phyloP scores from a whole-genome alignment of 2,329 filamentous ascomycete species.

The Mariannaea elegans region DNA sequence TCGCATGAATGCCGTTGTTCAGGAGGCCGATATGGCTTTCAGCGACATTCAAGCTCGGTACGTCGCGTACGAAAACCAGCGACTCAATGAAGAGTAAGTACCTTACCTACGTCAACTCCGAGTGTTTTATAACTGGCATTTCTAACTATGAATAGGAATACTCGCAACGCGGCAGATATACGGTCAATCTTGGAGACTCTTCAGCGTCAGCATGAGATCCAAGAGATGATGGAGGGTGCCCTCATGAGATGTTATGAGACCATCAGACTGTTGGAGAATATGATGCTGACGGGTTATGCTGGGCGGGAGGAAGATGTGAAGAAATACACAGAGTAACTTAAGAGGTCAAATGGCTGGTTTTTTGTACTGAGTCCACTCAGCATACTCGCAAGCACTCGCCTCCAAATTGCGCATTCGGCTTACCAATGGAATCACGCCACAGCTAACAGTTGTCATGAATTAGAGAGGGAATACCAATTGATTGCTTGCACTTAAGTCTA shows the following conservation, averaged over 20 bases:
- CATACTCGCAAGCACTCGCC: not conserved
- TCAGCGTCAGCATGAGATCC: constrained; percentile 39
- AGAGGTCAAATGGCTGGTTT: not conserved
- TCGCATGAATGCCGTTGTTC: constrained; percentile 34
- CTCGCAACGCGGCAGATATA: constrained; percentile 25
- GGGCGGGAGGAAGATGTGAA: constrained; percentile 40
- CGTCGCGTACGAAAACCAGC: constrained; percentile 33
- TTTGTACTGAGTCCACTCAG: not conserved
- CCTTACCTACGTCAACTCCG: not conserved
- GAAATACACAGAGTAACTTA: not conserved
- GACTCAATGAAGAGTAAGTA: constrained; percentile 35
- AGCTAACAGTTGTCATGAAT: not conserved
- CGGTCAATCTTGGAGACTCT: constrained; percentile 30
- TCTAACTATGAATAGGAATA: constrained; percentile 23
- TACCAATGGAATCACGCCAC: constrained; percentile 36
- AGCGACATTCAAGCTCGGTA: constrained; percentile 36
- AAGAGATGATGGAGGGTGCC: constrained; percentile 38
- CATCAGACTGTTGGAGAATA: constrained; percentile 38
- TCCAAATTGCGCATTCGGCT: constrained; percentile 2
- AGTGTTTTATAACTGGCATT: not conserved
- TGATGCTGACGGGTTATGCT: constrained; percentile 42
- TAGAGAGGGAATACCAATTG: constrained; percentile 23
- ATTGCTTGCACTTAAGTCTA: constrained; percentile 35
- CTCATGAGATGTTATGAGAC: constrained; percentile 32
- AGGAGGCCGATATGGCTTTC: constrained; percentile 37